Percentiles rank a stretch among this genome's conserved stretches.
Conservation (phyloP, 352 stramenopile genomes). For the Globisporangium rhizosaccharum region DNA sequence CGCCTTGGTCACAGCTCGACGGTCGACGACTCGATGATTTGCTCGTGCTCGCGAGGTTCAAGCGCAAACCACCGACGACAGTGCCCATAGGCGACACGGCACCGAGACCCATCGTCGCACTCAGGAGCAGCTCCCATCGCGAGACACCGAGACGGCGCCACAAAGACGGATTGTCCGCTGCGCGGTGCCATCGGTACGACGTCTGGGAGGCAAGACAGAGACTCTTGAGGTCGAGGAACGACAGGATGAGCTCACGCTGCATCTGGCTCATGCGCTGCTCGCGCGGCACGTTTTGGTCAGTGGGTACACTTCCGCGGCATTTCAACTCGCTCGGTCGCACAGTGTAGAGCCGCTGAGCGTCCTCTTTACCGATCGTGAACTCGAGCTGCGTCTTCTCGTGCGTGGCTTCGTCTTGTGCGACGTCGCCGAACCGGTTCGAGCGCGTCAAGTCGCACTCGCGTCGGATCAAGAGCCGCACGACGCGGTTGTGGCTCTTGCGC, state of each 20-base stretch:
- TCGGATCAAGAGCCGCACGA: conserved; percentile 56
- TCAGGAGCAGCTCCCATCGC: conserved; percentile 57
- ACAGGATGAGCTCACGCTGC: conserved; percentile 49
- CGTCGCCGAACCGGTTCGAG: conserved; percentile 62
- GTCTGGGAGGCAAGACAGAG: conserved; percentile 51
- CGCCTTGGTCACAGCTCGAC: conserved; percentile 27
- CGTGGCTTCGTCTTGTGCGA: conserved; percentile 57
- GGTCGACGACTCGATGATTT: conserved; percentile 11
- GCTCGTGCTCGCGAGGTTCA: conserved; percentile 14
- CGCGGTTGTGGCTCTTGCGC: conserved; percentile 53
- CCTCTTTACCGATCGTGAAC: conserved; percentile 47
- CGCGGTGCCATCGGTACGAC: conserved; percentile 70
- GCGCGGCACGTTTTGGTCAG: background rate
- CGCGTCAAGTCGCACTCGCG: conserved; percentile 49
- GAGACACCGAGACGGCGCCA: conserved; percentile 67
- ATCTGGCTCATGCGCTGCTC: conserved; percentile 33
- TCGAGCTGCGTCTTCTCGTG: conserved; percentile 48
- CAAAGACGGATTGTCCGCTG: conserved; percentile 49
- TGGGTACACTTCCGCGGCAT: too few species aligned
- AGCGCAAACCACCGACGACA: conserved; percentile 13
- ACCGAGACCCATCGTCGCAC: conserved; percentile 51
- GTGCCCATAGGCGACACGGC: conserved; percentile 32
- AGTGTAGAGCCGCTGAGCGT: conserved; percentile 28
- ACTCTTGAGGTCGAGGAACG: conserved; percentile 66
- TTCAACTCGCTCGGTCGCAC: background rate